Evolutionary conservation across 2,329 filamentous ascomycete genomes (phyloP), one percentile per base, ranked within the genome.

Genomic region (Aspergillus viridinutans): DNA sequence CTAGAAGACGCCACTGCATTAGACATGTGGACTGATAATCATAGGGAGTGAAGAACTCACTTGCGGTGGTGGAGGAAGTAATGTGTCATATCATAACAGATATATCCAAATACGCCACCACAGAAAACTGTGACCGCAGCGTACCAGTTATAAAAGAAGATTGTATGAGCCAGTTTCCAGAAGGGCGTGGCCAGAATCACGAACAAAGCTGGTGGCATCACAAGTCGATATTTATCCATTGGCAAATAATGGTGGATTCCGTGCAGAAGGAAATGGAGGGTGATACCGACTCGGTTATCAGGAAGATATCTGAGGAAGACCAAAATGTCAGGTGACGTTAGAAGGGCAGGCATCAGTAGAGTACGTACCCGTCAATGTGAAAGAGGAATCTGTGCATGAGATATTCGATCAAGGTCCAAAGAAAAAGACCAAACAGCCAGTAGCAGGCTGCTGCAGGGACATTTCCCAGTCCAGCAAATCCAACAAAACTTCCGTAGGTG

Each of bases 51-150:
- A n/a, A 26, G 42, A 42, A 81, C 83, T 74, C 72, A 86, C 83
- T 91, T 95, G 77, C 89, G 85, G 79, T 99, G 94, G 75, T 99
- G 94, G 42, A 99, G 83, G 83, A 99, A 99, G 81, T 97, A 99
- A 75, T 99, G 94, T 1, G 94, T 99, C 79, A 97, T 70, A 74
- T 99, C 94, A 78, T 99, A 99, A 81, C 89, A 92, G 61, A 97
- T 83, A 73, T 99, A 99, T 56, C 94, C 94, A 67, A 96, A 96
- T 61, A 99, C 87, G 60, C 92, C 94, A 51, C 94, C 94, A 68
- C 87, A 93, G 79, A 83, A 99, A 3, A 91, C 88, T 23, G 87
- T 85, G 0, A 87, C 84, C 4, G 86, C 94, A 9, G 88, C 84
- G 74, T 90, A 83, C 92, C 92, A 97, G 75, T 93, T 85, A 77